phyloP scores from a whole-genome alignment of 148 eudicot genomes.

The Rhododendron henanense region DNA sequence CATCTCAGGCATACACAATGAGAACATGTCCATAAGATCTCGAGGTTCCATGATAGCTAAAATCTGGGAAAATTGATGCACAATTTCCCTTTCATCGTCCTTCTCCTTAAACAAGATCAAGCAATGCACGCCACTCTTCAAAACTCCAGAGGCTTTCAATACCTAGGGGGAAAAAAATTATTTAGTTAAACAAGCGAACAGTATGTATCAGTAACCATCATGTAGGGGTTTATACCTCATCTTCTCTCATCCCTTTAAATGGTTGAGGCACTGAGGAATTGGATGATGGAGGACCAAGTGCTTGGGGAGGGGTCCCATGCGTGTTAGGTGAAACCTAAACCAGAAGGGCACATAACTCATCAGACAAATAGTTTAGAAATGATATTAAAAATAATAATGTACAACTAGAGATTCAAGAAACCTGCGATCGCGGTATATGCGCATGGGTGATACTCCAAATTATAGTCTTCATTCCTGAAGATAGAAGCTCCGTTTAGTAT shows the following conservation, averaged over 20 bases:
- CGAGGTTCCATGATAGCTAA: slow-evolving; percentile 93
- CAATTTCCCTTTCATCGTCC: slow-evolving; percentile 95
- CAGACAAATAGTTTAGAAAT: neutral
- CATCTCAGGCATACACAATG: slow-evolving; percentile 95
- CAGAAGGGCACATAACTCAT: slow-evolving; percentile 9
- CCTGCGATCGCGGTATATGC: slow-evolving; percentile 90
- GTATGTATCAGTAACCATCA: neutral
- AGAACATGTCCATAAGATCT: slow-evolving; percentile 97
- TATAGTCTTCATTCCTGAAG: slow-evolving; percentile 95
- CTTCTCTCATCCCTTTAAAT: slow-evolving; percentile 95
- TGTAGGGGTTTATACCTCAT: slow-evolving; percentile 53
- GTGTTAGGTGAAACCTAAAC: slow-evolving; percentile 64
- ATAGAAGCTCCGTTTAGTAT: neutral
- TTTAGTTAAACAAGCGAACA: neutral
- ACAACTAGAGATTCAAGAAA: slow-evolving; percentile 15
- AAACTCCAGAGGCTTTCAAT: slow-evolving; percentile 91
- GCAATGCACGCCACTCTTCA: slow-evolving; percentile 97
- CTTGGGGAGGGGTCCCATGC: slow-evolving; percentile 81
- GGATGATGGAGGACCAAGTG: slow-evolving; percentile 57
- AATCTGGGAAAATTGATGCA: slow-evolving; percentile 79
- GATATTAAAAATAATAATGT: neutral
- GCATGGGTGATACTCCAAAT: slow-evolving; percentile 98
- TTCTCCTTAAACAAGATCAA: slow-evolving; percentile 84
- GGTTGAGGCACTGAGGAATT: slow-evolving; percentile 50
- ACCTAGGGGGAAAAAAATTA: slow-evolving; percentile 43